Evolutionary conservation across 192 early-diverging fungal species (phyloP), one percentile per base, ranked within the genome.

Genomic region (Polychytrium aggregatum): DNA sequence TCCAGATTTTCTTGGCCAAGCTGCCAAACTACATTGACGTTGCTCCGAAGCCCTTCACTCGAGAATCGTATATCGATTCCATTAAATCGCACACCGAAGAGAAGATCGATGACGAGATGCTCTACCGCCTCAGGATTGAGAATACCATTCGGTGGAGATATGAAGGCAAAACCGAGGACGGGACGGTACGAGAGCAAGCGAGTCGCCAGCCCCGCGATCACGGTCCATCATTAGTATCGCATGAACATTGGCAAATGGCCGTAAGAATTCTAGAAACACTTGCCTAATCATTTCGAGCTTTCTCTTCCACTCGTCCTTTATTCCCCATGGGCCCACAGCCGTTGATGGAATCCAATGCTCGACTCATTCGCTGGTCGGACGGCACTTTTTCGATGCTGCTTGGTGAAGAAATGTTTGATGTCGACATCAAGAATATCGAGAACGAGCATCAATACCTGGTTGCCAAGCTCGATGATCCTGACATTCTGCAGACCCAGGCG

Each of bases 111-210:
- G 48, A 50, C 35, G 70, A 58, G 26, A 66, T 65, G 8, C 71
- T 52, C 0, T 65, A 63, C 27, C 67, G 46, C 44, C 65, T 71
- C 31, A 68, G 55, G 36, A 63, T 80, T 10, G 81, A 90, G 56
- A 83, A 78, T 54, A 83, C 79, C 0, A 81, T 90, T 17, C 72
- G 87, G 18, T 90, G 87, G 87, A 67, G 87, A 27, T 62, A 71
- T 26, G 64, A 59, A n/a, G n/a, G n/a, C n/a, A n/a, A n/a, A n/a
- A n/a, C n/a, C n/a, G n/a, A n/a, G n/a, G n/a, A n/a, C n/a, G n/a
- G n/a, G n/a, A n/a, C n/a, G n/a, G n/a, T n/a, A n/a, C n/a, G n/a
- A 7, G 42, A 47, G 21, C 24, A 58, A 37, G n/a, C 33, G 0
- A 36, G 39, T 38, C 37, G 35, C 25, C 6, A 45, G 33, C 37